Evolutionary conservation across 148 eudicot genomes (phyloP).

Genomic region (Amaranthus cruentus): DNA sequence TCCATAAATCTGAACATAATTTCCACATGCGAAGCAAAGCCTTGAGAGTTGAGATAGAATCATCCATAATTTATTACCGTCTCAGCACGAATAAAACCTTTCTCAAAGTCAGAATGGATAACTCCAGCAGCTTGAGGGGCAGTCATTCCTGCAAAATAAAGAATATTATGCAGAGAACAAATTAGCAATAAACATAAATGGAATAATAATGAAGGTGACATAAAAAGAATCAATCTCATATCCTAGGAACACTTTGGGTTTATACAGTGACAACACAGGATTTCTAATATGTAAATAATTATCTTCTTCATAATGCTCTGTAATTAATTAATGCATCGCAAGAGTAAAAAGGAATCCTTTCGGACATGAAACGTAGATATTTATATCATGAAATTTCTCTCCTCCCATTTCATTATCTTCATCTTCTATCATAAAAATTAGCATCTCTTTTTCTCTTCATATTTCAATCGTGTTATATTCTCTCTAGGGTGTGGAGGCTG

Average conservation of each 20-base stretch:
- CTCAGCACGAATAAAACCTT: constrained; percentile 97
- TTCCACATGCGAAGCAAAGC: neutral
- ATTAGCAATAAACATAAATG: neutral
- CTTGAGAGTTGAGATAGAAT: neutral
- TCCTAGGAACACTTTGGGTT: neutral
- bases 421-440: too few species aligned
- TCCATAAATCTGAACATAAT: neutral
- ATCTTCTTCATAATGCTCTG: neutral
- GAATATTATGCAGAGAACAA: constrained; percentile 1
- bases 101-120: constrained; percentile 98
- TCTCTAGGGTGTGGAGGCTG: neutral
- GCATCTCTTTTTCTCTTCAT: too few species aligned
- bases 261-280: neutral
- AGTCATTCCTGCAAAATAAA: constrained; percentile 68
- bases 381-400: too few species aligned
- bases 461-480: too few species aligned
- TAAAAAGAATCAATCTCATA: neutral
- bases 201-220: neutral
- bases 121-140: constrained; percentile 99
- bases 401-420: too few species aligned
- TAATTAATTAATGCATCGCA: too few species aligned
- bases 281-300: neutral
- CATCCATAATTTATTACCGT: constrained; percentile 51
- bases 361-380: too few species aligned
- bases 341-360: too few species aligned